A percentile compares a stretch with the other conserved stretches of the same genome.
Conservation (phyloP, 192 early-diverging fungal species). For the Borealophlyctis nickersoniae region DNA sequence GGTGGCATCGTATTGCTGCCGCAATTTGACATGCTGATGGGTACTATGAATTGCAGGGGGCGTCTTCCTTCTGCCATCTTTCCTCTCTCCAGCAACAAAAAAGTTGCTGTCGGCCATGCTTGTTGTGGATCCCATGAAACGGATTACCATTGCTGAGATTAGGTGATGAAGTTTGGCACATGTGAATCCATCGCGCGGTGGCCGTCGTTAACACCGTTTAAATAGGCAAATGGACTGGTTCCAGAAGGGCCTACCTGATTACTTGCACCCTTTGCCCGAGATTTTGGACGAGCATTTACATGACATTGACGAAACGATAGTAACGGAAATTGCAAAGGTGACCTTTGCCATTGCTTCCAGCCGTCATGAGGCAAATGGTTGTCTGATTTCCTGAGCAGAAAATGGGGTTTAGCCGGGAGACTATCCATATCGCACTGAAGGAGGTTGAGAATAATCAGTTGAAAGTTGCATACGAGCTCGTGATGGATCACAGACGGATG, state of each 20-base stretch:
- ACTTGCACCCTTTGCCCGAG: slow-evolving; percentile 78
- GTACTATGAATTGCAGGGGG: slow-evolving; percentile 55
- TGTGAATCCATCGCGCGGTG: not conserved
- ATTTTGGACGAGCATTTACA: slow-evolving; percentile 61
- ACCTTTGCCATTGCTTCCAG: no score
- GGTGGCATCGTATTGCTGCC: not conserved
- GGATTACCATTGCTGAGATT: slow-evolving; percentile 88
- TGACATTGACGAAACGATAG: slow-evolving; percentile 75
- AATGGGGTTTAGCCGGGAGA: slow-evolving; percentile 67
- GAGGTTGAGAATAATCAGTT: slow-evolving; percentile 89
- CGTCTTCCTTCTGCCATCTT: slow-evolving; percentile 86
- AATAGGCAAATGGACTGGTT: slow-evolving; percentile 87
- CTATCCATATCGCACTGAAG: slow-evolving; percentile 72
- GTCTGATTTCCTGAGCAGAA: slow-evolving; percentile 42
- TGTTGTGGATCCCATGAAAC: slow-evolving; percentile 93
- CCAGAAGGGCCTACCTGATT: slow-evolving; percentile 84
- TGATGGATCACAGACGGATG: slow-evolving; percentile 74
- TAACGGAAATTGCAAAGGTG: slow-evolving; percentile 75
- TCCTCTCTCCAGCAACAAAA: slow-evolving; percentile 79
- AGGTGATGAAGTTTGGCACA: slow-evolving; percentile 20
- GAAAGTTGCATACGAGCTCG: slow-evolving; percentile 94
- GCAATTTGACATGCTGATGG: not conserved
- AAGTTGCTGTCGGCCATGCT: slow-evolving; percentile 84
- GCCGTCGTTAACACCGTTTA: not conserved
- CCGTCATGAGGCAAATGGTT: not conserved